phyloP scores from a whole-genome alignment of 805 yeast species.

The Kluyveromyces dobzhanskii region DNA sequence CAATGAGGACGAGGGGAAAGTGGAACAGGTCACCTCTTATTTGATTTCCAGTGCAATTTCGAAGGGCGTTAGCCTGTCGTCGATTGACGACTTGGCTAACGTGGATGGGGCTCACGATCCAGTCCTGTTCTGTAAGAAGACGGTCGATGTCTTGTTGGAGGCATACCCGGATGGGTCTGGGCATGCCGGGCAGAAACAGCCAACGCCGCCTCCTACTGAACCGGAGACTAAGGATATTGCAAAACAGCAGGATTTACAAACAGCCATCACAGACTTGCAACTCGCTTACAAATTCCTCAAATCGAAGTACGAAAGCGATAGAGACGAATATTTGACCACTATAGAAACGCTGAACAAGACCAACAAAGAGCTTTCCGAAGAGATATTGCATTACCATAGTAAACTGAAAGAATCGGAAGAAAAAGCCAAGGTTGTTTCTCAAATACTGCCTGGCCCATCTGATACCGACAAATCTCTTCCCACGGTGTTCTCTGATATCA shows the following conservation, averaged over 20 bases:
- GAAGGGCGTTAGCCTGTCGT: conserved; percentile 22
- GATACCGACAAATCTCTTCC: conserved; percentile 1
- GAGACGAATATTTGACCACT: conserved; percentile 44
- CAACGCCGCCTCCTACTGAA: too few relatives aligned
- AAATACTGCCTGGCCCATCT: conserved; percentile 16
- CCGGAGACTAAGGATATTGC: not conserved
- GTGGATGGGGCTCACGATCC: conserved; percentile 13
- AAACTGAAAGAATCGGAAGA: conserved; percentile 28
- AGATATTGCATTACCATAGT: conserved; percentile 34
- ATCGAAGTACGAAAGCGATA: conserved; percentile 59
- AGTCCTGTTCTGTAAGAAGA: conserved; percentile 21
- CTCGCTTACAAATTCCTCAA: conserved; percentile 64
- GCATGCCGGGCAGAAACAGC: too few relatives aligned
- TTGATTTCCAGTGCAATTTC: conserved; percentile 24
- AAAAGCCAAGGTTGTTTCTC: conserved; percentile 13
- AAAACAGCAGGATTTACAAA: conserved; percentile 30
- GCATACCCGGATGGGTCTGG: too few relatives aligned
- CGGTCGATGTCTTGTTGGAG: conserved; percentile 20
- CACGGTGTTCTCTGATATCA: conserved; percentile 1
- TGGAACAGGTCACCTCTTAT: conserved; percentile 25
- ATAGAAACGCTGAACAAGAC: conserved; percentile 48
- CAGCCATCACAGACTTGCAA: conserved; percentile 60
- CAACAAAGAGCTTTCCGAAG: conserved; percentile 42
- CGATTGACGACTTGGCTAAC: conserved; percentile 4
- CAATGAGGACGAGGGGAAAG: conserved; percentile 4